Percentiles rank a stretch among this genome's conserved stretches.
Conservation (phyloP, 768 basidiomycete genomes). For the Suillus plorans region DNA sequence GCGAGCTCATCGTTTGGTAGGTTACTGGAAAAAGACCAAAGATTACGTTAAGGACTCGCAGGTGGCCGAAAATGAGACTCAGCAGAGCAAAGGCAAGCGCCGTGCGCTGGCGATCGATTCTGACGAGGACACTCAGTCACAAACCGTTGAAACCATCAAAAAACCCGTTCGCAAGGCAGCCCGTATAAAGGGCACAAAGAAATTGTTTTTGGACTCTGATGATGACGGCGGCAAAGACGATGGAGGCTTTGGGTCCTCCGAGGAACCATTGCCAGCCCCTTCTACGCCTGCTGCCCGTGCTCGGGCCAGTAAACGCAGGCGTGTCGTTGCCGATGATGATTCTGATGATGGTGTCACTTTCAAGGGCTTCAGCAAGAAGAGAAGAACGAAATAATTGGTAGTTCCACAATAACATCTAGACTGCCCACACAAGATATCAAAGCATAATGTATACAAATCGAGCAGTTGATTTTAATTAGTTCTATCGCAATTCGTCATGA, state of each 20-base stretch:
- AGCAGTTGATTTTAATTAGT: constrained; percentile 11
- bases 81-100: constrained; percentile 15
- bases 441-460: constrained; percentile 1
- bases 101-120: constrained; percentile 37
- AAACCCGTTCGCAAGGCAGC: constrained; percentile 21
- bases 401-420: background rate
- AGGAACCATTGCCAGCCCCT: background rate
- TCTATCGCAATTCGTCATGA: constrained; percentile 57
- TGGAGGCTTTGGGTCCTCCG: background rate
- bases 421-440: background rate
- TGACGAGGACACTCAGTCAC: constrained; percentile 30
- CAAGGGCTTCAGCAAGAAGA: constrained; percentile 53
- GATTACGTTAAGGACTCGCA: constrained; percentile 22
- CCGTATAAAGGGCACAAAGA: constrained; percentile 33
- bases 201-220: constrained; percentile 54
- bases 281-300: constrained; percentile 8
- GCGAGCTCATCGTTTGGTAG: constrained; percentile 30
- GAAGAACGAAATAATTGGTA: constrained; percentile 11
- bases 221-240: constrained; percentile 33
- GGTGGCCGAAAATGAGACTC: constrained; percentile 7
- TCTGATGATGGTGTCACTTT: constrained; percentile 74
- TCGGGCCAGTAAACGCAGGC: constrained; percentile 24
- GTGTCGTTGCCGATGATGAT: constrained; percentile 58
- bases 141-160: constrained; percentile 15
- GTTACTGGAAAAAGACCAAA: constrained; percentile 53